Evolutionary conservation across 2,329 filamentous ascomycete species (phyloP).

Genomic region (Phyllosticta ampelicida): DNA sequence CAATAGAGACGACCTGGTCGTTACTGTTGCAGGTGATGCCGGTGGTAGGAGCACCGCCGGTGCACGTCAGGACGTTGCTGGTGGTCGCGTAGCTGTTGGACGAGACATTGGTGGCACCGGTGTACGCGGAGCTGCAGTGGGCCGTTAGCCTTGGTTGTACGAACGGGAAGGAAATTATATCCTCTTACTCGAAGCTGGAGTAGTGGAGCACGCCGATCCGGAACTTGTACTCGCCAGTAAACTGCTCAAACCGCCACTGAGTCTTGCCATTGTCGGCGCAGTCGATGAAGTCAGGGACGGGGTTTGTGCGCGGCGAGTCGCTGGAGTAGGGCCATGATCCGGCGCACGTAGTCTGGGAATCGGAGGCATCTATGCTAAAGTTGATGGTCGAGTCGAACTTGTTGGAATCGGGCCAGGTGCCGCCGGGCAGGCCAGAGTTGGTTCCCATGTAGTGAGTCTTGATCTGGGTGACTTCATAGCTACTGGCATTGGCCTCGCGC

Average conservation of each 20-base stretch:
- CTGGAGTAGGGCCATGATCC: neutral
- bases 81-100: constrained; percentile 1
- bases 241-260: constrained; percentile 1
- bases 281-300: constrained; percentile 9
- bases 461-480: constrained; percentile 15
- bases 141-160: neutral
- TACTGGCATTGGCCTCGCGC: constrained; percentile 5
- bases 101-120: constrained; percentile 1
- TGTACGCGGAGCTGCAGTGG: neutral
- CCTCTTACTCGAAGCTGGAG: neutral
- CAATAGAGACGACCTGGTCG: neutral
- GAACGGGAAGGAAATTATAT: neutral
- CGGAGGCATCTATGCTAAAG: constrained; percentile 14
- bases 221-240: constrained; percentile 6
- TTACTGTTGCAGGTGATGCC: constrained; percentile 9
- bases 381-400: constrained; percentile 18
- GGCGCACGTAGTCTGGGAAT: neutral
- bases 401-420: constrained; percentile 15
- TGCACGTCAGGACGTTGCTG: constrained; percentile 7
- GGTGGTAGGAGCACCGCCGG: constrained; percentile 4
- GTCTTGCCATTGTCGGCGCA: constrained; percentile 8
- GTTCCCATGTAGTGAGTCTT: constrained; percentile 21
- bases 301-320: neutral
- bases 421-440: constrained; percentile 16
- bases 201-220: constrained; percentile 1